Conservation (phyloP, 768 basidiomycete species). For the Tricholoma matsutake region DNA sequence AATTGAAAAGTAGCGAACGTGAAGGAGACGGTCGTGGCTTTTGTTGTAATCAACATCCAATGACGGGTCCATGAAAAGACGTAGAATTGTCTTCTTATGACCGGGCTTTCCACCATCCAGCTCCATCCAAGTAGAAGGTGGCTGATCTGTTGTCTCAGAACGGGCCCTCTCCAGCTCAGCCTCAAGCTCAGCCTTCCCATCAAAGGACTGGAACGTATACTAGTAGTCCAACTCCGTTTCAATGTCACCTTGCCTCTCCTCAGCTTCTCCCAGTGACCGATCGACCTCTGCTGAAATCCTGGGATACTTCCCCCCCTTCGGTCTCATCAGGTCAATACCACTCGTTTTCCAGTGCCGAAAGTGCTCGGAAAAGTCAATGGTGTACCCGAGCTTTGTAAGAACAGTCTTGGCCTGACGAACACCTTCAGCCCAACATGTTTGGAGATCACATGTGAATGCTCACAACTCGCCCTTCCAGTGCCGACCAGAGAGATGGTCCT, state of each 20-base stretch:
- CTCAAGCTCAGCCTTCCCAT: neutral
- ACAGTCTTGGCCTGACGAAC: slow-evolving; percentile 1
- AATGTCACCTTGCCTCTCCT: neutral
- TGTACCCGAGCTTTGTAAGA: neutral
- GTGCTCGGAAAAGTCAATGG: neutral
- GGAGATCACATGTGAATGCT: slow-evolving; percentile 14
- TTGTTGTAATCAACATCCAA: slow-evolving; percentile 11
- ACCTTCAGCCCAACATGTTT: slow-evolving; percentile 15
- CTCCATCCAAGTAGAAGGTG: slow-evolving; percentile 10
- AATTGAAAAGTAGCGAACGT: slow-evolving; percentile 15
- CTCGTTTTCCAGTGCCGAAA: slow-evolving; percentile 3
- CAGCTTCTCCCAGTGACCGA: slow-evolving; percentile 12
- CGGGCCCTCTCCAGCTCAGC: neutral
- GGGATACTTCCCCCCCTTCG: slow-evolving; percentile 25
- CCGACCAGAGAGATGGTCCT: neutral
- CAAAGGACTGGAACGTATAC: slow-evolving; percentile 1
- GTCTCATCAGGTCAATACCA: slow-evolving; percentile 21
- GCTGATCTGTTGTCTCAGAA: neutral
- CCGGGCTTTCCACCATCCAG: slow-evolving; percentile 3
- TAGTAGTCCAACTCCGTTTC: neutral
- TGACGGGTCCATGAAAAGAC: slow-evolving; percentile 9
- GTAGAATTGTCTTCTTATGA: slow-evolving; percentile 18
- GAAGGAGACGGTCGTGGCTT: slow-evolving; percentile 21
- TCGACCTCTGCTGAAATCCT: slow-evolving; percentile 25
- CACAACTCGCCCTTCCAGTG: slow-evolving; percentile 19